These are phyloP conservation scores for Coniochaeta hoffmannii DNA, from an alignment of 2,329 filamentous ascomycete genomes.

Conservation along the genomic window DNA sequence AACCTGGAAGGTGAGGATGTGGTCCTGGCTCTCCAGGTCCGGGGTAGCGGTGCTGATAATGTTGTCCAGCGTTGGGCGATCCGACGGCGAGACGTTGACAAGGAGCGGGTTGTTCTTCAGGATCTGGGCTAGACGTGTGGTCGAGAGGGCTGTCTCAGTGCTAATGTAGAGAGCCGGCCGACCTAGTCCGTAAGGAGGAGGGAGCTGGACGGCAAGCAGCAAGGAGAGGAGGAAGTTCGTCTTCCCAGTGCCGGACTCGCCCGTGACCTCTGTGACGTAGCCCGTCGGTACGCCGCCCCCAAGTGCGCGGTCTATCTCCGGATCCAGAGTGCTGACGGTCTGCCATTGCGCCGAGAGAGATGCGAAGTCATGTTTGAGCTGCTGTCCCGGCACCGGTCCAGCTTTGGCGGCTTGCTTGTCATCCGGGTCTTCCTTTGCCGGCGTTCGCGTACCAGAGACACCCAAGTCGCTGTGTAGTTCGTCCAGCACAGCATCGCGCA, in stretches of 20 bases:
- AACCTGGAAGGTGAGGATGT: conserved; percentile 88
- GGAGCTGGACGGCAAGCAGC: conserved; percentile 77
- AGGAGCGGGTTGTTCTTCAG: conserved; percentile 60
- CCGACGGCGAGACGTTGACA: conserved; percentile 16
- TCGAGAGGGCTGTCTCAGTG: conserved; percentile 81
- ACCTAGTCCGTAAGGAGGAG: conserved; percentile 61
- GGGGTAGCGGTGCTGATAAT: conserved; percentile 78
- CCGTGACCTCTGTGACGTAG: conserved; percentile 80
- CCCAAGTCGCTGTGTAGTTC: conserved; percentile 58
- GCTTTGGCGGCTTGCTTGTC: conserved; percentile 3
- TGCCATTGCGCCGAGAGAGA: conserved; percentile 36
- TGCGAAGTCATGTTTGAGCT: conserved; percentile 25
- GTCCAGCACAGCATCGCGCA: conserved; percentile 59
- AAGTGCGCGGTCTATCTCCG: conserved; percentile 57
- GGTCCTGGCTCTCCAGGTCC: conserved; percentile 90
- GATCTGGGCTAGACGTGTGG: conserved; percentile 73
- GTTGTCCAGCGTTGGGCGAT: conserved; percentile 58
- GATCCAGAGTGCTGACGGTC: conserved; percentile 75
- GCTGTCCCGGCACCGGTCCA: background rate
- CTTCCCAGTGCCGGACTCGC: conserved; percentile 91
- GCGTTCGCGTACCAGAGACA: conserved; percentile 11
- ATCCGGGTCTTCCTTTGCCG: background rate
- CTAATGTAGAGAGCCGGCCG: conserved; percentile 86
- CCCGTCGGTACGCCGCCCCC: conserved; percentile 78
- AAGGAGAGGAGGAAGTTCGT: conserved; percentile 86